Evolutionary conservation across 2,329 filamentous ascomycete genomes (phyloP).

Genomic region (Gaeumannomyces tritici): DNA sequence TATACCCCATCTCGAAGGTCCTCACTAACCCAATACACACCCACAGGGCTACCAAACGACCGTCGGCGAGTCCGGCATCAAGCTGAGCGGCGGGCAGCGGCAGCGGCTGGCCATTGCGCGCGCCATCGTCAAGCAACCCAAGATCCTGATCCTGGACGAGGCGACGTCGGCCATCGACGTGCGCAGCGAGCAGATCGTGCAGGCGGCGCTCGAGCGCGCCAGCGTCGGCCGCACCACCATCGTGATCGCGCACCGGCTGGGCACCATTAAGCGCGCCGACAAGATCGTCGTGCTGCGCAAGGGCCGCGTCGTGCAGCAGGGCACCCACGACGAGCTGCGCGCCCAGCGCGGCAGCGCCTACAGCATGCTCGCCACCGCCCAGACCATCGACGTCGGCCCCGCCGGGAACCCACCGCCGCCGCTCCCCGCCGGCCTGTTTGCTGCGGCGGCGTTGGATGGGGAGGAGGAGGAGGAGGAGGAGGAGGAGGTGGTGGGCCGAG

Average conservation of each 20-base stretch:
- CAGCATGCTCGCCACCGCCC: slow-evolving; percentile 1
- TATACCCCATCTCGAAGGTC: too few relatives aligned
- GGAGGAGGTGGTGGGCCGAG: slow-evolving; percentile 14
- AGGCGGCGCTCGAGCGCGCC: slow-evolving; percentile 43
- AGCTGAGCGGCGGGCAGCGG: slow-evolving; percentile 52
- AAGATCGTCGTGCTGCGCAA: slow-evolving; percentile 4
- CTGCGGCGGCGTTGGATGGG: too few relatives aligned
- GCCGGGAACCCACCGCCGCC: too few relatives aligned
- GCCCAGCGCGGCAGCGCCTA: background rate
- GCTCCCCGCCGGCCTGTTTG: too few relatives aligned
- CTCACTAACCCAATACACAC: background rate
- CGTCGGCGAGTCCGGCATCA: slow-evolving; percentile 50
- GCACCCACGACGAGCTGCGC: slow-evolving; percentile 4
- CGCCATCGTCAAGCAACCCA: slow-evolving; percentile 48
- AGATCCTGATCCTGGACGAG: slow-evolving; percentile 57
- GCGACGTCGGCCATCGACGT: slow-evolving; percentile 47
- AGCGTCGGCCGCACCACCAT: slow-evolving; percentile 45
- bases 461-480: background rate
- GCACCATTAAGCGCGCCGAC: slow-evolving; percentile 4
- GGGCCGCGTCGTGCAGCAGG: slow-evolving; percentile 4
- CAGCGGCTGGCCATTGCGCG: slow-evolving; percentile 55
- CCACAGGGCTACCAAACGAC: slow-evolving; percentile 38
- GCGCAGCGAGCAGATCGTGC: slow-evolving; percentile 35
- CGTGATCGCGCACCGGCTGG: slow-evolving; percentile 3
- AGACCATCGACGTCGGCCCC: background rate